Base-by-base conservation (phyloP, 169 alveolate genomes). In the Eimeria zaria region DNA sequence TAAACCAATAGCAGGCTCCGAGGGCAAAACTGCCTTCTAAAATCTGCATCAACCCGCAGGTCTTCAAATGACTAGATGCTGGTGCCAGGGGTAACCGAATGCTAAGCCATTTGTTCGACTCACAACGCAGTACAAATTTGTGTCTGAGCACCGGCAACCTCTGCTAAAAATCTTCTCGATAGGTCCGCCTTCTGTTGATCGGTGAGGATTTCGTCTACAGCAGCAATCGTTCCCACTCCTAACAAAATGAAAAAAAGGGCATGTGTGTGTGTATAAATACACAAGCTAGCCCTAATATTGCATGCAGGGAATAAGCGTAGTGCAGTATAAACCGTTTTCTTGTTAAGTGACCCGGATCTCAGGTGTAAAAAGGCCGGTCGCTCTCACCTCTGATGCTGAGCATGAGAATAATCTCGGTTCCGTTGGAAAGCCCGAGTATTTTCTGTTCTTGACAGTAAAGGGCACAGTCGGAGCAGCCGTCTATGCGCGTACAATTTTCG, bases 191-290 rank as follows among this genome's bases (percentile, higher is more conserved):
- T 64, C 55, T 87, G 94, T 33, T 87, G 51, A 46, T 87, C 81
- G 24, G 83, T 87, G 48, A 87, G 94, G 39, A 22, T 14, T 48
- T 62, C 94, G 64, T 87, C 94, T 22, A 64, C 94, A 30, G 83
- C 94, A 22, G 46, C 81, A 87, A 87, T 44, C 48, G 94, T 87
- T 53, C 94, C 94, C 69, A 87, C 94, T 53, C 94, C 94, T 87
- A 74, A 22, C 39, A 44, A 62, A 36, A 44, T 36, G 55, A n/a
- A 33, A 36, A 33, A 36, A 60, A 48, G 24, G 44, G 88, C 64
- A 78, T 46, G 67, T 41, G 76, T 27, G 39, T 14, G 4, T 48
- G 55, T 22, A 18, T 76, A 58, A 20, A n/a, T 36, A 14, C 76
- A 55, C 20, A 16, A n/a, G 76, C 8, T 16, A 24, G 60, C 91